Base-by-base conservation (phyloP, 768 basidiomycete genomes). In the Trametes sanguinea region DNA sequence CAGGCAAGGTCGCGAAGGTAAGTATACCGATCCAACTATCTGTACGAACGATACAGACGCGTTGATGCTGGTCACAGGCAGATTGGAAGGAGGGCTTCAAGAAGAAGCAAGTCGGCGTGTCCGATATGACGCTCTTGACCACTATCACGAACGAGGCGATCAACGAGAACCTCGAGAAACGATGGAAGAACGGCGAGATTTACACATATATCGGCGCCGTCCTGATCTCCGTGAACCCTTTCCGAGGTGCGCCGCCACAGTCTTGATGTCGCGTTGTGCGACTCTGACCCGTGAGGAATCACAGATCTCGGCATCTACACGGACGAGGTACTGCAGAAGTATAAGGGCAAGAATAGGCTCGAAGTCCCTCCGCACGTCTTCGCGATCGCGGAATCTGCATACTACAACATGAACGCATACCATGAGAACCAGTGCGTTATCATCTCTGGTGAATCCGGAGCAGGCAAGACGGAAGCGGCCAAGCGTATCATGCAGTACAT, bases 51-150 rank as follows among this genome's bases (percentile, higher is more conserved):
- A 50, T 27, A 37, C n/a, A 44, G 29, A 6, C n/a, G 60, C 52
- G 22, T 35, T 7, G 51, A 32, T 55, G 52, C 8, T 29, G 14
- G 4, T 50, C 57, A 56, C 65, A 98, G 95, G 96, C 96, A 51
- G 96, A 98, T 74, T 99, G 96, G 96, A 96, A 96, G 76, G 96
- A 98, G 72, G 95, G 95, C 4, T 99, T 99, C 83, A 97, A 97
- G 88, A 99, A 98, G 88, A 98, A 98, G 78, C 90, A 93, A 76
- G 89, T 95, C 64, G 97, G 97, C 57, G 96, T 99, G 60, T 88
- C 93, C 45, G 97, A 99, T 81, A 99, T 99, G 97, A 99, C 97
- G 8, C 79, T 99, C 63, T 79, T 99, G 60, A 91, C 92, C 27
- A 96, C 93, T 52, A 98, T 98, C 81, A 94, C 92, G 74, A 97